Evolutionary conservation across 163 green algal species (phyloP), one percentile per base, ranked within the genome.

Genomic region (Picocystis sp.): DNA sequence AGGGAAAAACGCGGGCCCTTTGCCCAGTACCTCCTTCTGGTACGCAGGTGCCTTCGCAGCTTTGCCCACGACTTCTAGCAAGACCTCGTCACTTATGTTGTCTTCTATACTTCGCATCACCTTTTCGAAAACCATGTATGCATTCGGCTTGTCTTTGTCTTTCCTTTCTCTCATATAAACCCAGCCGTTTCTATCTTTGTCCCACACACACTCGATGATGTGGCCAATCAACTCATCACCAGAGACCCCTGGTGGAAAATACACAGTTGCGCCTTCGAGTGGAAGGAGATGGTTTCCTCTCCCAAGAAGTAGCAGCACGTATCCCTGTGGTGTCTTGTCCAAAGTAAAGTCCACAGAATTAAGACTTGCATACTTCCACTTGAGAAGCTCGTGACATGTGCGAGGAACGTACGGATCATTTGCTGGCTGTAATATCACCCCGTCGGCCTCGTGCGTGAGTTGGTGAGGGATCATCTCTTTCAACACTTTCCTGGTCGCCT

Each of bases 281-380:
- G 22, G 50, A 17, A 45, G 8, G 17, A 43, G 33, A 8, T 57
- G 12, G 10, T 48, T 58, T 8, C 29, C 29, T 38, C 29, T 5
- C 8, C 29, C 29, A 38, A 38, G 29, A 38, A 38, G 29, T 8
- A 38, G 29, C 5, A 38, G 29, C 5, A 38, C 29, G 0, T 38
- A 38, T 8, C 29, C 29, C 44, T 50, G 21, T 24, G 47, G 13
- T 14, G 19, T 23, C 47, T 45, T 19, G 19, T 54, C 47, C 17
- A 54, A 14, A 33, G 19, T 54, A 56, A 98, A 98, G 71, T 98
- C 89, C 23, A 96, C 89, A 2, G 73, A 89, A 75, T 98, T 98
- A 53, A 95, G 67, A 64, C 89, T 70, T 1, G 82, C 65, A 63
- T 84, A 95, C 74, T 98, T 98, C 84, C 84, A 98, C 63, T 98